Evolutionary conservation across 1,139 yeast genomes (phyloP).

Genomic region (Zhuliangozyma parablackwelliae): DNA sequence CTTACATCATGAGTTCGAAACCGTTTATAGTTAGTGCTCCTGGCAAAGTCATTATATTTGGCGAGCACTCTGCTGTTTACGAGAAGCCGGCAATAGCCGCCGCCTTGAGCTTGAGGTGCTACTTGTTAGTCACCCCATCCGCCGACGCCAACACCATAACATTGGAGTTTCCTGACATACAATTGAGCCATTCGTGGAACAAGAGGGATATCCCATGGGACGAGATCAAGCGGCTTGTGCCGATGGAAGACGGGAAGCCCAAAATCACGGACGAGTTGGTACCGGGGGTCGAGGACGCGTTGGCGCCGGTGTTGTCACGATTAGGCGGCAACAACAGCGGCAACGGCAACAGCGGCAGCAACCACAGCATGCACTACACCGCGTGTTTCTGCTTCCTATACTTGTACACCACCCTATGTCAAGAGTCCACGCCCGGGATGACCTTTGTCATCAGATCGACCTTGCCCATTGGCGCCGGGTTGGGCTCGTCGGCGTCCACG

Average conservation of each 20-base stretch:
- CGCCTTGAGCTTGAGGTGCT: constrained; percentile 77
- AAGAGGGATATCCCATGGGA: constrained; percentile 60
- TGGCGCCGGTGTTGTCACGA: constrained; percentile 35
- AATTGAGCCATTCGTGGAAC: constrained; percentile 61
- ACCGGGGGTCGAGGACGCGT: constrained; percentile 51
- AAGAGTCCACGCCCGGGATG: constrained; percentile 42
- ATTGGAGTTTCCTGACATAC: constrained; percentile 81
- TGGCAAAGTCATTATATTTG: constrained; percentile 92
- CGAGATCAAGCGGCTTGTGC: constrained; percentile 22
- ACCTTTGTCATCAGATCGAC: constrained; percentile 73
- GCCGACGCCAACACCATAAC: constrained; percentile 38
- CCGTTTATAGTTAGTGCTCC: constrained; percentile 88
- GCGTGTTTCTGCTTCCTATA: constrained; percentile 86
- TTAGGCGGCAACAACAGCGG: no score
- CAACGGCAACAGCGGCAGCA: constrained; percentile 38
- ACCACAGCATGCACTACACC: constrained; percentile 61
- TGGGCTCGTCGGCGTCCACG: constrained; percentile 91
- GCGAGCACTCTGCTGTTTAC: constrained; percentile 96
- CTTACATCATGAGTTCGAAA: neutral
- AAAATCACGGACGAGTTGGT: constrained; percentile 52
- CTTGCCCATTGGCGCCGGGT: constrained; percentile 93
- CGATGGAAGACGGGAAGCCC: constrained; percentile 28
- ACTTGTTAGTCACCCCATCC: constrained; percentile 53
- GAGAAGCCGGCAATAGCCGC: constrained; percentile 93
- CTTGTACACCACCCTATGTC: constrained; percentile 59